Evolutionary conservation across 2,329 filamentous ascomycete genomes (phyloP).

Genomic region (Truncatella angustata): DNA sequence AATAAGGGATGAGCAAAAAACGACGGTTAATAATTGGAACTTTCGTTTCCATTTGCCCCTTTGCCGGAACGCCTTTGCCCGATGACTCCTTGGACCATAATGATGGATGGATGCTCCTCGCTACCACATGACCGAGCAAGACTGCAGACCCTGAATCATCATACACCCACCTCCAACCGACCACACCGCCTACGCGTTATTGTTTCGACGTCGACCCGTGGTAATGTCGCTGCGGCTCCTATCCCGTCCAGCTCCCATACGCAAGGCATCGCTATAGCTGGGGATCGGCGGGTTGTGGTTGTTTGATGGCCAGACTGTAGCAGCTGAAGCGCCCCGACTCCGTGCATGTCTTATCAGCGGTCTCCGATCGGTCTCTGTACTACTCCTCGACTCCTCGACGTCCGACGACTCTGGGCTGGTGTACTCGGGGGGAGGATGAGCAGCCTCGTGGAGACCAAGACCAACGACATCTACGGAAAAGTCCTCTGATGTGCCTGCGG

Average conservation of each 20-base stretch:
- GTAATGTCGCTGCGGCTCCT: constrained; percentile 40
- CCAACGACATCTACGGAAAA: constrained; percentile 37
- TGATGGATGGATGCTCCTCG: constrained; percentile 3
- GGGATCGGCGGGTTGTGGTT: constrained; percentile 68
- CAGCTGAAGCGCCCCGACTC: constrained; percentile 48
- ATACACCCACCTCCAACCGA: constrained; percentile 1
- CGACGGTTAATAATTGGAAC: constrained; percentile 1
- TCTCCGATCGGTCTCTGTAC: constrained; percentile 54
- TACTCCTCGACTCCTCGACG: constrained; percentile 53
- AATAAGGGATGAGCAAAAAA: too few relatives aligned
- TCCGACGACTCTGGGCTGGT: constrained; percentile 64
- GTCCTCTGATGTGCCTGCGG: constrained; percentile 30
- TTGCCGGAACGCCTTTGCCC: constrained; percentile 5
- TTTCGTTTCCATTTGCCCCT: constrained; percentile 1
- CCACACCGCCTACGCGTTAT: too few relatives aligned
- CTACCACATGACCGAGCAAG: background rate
- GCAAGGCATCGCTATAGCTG: constrained; percentile 75
- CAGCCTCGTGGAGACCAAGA: constrained; percentile 51
- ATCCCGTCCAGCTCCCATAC: constrained; percentile 48
- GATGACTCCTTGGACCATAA: constrained; percentile 1
- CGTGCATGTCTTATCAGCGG: constrained; percentile 51
- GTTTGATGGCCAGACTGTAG: constrained; percentile 33
- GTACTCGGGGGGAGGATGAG: constrained; percentile 69
- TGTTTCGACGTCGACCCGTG: constrained; percentile 22
- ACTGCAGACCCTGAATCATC: background rate